Base-by-base conservation (phyloP, 2,329 filamentous ascomycete genomes). In the Tolypocladium endophyticum region DNA sequence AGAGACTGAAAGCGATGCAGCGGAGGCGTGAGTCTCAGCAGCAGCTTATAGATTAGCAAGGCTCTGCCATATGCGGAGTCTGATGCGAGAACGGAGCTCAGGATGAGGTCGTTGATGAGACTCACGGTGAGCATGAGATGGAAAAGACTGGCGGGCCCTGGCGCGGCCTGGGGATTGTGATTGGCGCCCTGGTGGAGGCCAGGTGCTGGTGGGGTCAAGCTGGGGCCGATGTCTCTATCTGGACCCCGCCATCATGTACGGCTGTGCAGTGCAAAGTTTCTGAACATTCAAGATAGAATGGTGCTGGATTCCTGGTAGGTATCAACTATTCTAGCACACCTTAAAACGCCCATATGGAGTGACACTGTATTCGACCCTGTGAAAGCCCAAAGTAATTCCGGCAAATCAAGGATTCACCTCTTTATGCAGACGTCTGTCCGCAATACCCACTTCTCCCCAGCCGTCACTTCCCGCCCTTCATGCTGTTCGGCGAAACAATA, bases 361-460 rank as follows among this genome's bases (percentile, higher is more conserved):
- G 20, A 20, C 39, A 9, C 39, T 43, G 39, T 1, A 43, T 43
- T 41, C 38, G 38, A 6, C 16, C 38, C 16, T 20, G 16, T 5
- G 38, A 41, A 12, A 14, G 38, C 38, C 16, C 7, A 20, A 20
- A 5, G 38, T 41, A 20, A 38, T 9, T 43, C 7, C 4, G 20
- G 20, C 20, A n/a, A 43, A 5, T 8, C 8, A n/a, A n/a, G 7
- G 6, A n/a, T 43, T 47, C 64, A 85, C 62, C 81, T 76, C 64
- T 73, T 79, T 18, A 92, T 80, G 68, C 87, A 90, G 50, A 96
- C 73, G 77, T 96, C 92, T 63, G 88, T 95, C 64, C 92, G 79
- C 61, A 96, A 82, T 61, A 96, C 87, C 92, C 92, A 96, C 74
- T 96, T 96, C 76, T 96, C 90, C 12, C 92, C 92, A 50, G 82